Evolutionary conservation across 2,329 filamentous ascomycete species (phyloP).

Genomic region (Pseudocercospora pini-densiflorae): DNA sequence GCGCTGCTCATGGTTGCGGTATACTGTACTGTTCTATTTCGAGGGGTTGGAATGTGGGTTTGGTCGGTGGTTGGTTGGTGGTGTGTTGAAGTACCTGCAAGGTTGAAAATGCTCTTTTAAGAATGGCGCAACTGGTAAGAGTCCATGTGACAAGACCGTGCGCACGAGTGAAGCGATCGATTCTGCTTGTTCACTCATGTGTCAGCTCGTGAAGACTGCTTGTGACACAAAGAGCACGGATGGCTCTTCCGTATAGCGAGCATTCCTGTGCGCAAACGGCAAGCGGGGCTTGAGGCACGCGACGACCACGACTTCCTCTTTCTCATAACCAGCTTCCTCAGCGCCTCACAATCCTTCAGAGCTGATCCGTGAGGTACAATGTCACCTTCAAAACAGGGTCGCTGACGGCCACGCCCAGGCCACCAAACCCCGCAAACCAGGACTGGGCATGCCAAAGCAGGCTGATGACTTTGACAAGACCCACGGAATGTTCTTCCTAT

Average conservation of each 20-base stretch:
- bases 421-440: slow-evolving; percentile 2
- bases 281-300: not conserved
- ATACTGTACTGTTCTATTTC: not conserved
- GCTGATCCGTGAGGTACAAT: not conserved
- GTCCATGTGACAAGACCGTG: not conserved
- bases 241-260: not conserved
- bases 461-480: not conserved
- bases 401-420: not conserved
- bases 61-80: not conserved
- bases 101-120: slow-evolving; percentile 2
- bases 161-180: slow-evolving; percentile 1
- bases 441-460: not conserved
- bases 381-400: slow-evolving; percentile 2
- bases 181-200: slow-evolving; percentile 1
- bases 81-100: slow-evolving; percentile 6
- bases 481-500: not conserved
- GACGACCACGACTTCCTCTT: not conserved
- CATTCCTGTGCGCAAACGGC: slow-evolving; percentile 1
- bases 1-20: not conserved
- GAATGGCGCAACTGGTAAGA: not conserved
- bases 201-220: slow-evolving; percentile 1
- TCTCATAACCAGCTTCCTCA: not conserved
- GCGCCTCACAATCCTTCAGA: not conserved
- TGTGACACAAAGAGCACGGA: slow-evolving; percentile 8
- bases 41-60: not conserved